Percentiles rank a stretch among this genome's conserved stretches.
These are phyloP conservation scores for Leucosporidium yakuticum DNA, from an alignment of 768 basidiomycete species.

Conservation along the genomic window DNA sequence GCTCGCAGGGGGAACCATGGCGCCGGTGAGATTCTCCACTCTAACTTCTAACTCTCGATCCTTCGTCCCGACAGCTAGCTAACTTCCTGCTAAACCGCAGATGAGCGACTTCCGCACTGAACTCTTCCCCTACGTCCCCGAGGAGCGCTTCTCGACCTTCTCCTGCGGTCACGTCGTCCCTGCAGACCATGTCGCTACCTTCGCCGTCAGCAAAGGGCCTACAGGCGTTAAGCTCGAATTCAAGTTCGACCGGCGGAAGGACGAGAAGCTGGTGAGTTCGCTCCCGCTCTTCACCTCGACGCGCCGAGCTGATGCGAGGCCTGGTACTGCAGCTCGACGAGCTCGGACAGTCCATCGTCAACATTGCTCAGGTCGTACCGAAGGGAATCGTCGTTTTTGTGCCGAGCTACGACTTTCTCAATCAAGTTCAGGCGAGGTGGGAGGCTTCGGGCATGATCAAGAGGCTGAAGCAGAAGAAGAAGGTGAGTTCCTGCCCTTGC, in stretches of 20 bases:
- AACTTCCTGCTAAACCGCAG: conserved; percentile 45
- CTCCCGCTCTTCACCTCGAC: background rate
- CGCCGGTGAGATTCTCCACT: conserved; percentile 66
- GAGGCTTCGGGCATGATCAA: conserved; percentile 55
- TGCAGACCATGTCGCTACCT: conserved; percentile 62
- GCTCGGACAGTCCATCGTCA: conserved; percentile 75
- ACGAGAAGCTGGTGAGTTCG: conserved; percentile 29
- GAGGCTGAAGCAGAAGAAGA: conserved; percentile 65
- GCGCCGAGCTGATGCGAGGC: background rate
- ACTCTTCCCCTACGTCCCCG: conserved; percentile 62
- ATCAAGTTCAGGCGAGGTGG: conserved; percentile 64
- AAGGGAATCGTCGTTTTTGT: conserved; percentile 90
- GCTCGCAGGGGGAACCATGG: conserved; percentile 96
- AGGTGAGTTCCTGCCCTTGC: conserved; percentile 48
- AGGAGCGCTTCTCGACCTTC: conserved; percentile 64
- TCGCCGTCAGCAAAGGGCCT: conserved; percentile 42
- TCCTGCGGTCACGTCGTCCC: conserved; percentile 93
- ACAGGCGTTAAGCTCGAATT: conserved; percentile 54
- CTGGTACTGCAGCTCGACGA: conserved; percentile 57
- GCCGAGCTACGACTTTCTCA: conserved; percentile 80
- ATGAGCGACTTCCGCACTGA: conserved; percentile 80
- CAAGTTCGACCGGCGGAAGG: conserved; percentile 65
- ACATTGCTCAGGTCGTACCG: conserved; percentile 69
- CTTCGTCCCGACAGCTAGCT: background rate
- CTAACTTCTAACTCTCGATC: background rate